Conservation (phyloP, 2,329 filamentous ascomycete species). For the Tolypocladium album region DNA sequence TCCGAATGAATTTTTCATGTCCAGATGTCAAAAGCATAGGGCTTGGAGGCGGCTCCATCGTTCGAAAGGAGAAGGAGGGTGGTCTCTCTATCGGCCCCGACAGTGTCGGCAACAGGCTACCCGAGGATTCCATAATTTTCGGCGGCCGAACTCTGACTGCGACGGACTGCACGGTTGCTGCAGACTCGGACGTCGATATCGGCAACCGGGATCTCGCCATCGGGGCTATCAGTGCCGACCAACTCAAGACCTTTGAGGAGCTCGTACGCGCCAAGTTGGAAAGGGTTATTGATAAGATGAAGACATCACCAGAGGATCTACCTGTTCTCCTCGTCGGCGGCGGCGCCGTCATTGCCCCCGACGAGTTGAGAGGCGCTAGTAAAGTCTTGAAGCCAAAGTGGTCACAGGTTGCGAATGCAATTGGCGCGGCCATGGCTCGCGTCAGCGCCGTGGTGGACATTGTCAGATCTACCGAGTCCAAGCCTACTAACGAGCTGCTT, state of each 20-base stretch:
- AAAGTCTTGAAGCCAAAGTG: constrained; percentile 44
- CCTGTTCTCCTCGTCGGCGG: constrained; percentile 54
- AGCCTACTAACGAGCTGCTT: constrained; percentile 24
- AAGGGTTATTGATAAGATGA: constrained; percentile 48
- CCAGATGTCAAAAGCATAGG: constrained; percentile 51
- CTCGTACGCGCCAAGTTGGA: constrained; percentile 42
- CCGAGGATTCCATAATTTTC: constrained; percentile 43
- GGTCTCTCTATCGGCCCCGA: constrained; percentile 44
- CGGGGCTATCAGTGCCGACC: constrained; percentile 16
- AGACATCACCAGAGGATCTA: constrained; percentile 47
- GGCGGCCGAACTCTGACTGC: constrained; percentile 45
- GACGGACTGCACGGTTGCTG: constrained; percentile 40
- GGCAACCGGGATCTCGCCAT: constrained; percentile 28
- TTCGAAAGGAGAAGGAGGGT: constrained; percentile 22
- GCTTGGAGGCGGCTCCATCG: constrained; percentile 46
- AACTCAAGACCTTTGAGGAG: constrained; percentile 25
- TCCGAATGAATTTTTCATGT: constrained; percentile 49
- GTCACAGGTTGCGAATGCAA: constrained; percentile 52
- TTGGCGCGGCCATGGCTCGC: constrained; percentile 51
- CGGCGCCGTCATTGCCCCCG: constrained; percentile 47
- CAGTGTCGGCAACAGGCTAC: constrained; percentile 48
- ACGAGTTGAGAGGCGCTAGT: constrained; percentile 43
- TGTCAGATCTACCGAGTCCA: constrained; percentile 34
- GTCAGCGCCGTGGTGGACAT: constrained; percentile 45
- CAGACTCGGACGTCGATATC: constrained; percentile 21